Evolutionary conservation across 306 rosid genomes (phyloP).

Genomic region (Acmispon strigosus): DNA sequence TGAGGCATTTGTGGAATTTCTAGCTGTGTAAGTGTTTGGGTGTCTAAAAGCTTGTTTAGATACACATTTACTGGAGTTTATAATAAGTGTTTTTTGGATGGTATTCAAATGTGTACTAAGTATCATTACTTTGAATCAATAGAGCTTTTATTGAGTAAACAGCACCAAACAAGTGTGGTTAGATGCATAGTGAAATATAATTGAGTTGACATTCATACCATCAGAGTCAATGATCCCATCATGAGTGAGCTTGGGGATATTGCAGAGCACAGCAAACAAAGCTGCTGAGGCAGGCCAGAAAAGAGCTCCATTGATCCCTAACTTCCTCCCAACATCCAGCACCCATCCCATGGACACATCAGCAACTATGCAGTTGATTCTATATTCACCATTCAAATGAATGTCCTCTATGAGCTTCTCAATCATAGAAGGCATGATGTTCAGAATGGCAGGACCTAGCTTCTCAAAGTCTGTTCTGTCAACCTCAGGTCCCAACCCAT

Average conservation of each 20-base stretch:
- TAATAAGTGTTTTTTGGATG: no score
- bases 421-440: conserved; percentile 23
- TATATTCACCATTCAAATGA: neutral
- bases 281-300: conserved; percentile 1
- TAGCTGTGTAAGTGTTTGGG: no score
- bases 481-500: conserved; percentile 28
- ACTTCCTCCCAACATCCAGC: neutral
- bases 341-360: conserved; percentile 18
- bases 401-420: conserved; percentile 34
- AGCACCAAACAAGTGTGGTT: neutral
- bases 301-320: conserved; percentile 23
- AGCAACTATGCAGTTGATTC: conserved; percentile 1
- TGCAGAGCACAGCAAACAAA: neutral
- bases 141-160: neutral
- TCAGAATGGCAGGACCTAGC: neutral
- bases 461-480: conserved; percentile 18
- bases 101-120: no score
- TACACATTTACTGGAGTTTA: no score
- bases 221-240: conserved; percentile 27
- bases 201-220: conserved; percentile 7
- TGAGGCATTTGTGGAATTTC: no score
- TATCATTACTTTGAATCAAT: no score
- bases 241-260: conserved; percentile 22
- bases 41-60: no score
- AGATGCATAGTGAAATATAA: no score